Base-by-base conservation (phyloP, 257 asterid species). In the Solanum pimpinellifolium region DNA sequence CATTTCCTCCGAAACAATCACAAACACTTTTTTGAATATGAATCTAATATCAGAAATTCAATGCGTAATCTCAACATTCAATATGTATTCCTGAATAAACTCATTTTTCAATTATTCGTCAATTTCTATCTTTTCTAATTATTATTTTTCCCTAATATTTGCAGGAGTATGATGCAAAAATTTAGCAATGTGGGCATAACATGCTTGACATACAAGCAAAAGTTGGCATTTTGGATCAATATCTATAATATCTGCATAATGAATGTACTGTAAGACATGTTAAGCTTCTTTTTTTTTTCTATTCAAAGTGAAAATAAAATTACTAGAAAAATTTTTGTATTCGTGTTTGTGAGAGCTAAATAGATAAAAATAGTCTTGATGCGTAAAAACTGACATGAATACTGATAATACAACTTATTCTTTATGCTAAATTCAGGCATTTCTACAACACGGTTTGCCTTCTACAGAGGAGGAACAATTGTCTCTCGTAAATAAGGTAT, bases 201-300 rank as follows among this genome's bases (percentile, higher is more conserved):
- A 47, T 84, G 86, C 90, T 93, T 95, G 91, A 91, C 91, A 86
- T 94, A 95, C 95, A 97, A 94, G 93, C 98, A 95, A 91, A 97
- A 95, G 92, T 87, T 97, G 89, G 98, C 99, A 49, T 96, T 96
- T 90, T 95, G 98, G 99, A 95, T 97, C 88, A 95, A 95, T 88
- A 88, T 93, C 56, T 94, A 95, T 77, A 95, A 97, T 11, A 98
- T 94, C 89, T 90, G 98, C 89, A 88, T 95, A 91, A 94, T 97
- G 98, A 92, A 97, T 93, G 99, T 95, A 96, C 88, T 72, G 88
- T 90, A 86, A 92, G 80, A 90, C 89, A 85, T 86, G 84, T 78
- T 77, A 42, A 42, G 31, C 3, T 11, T 62, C n/a, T 62, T n/a
- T n/a, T n/a, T 60, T 62, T 62, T n/a, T 62, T 62, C 31, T 44